Evolutionary conservation across 768 basidiomycete species (phyloP).

Genomic region (Pleurotus tuoliensis): DNA sequence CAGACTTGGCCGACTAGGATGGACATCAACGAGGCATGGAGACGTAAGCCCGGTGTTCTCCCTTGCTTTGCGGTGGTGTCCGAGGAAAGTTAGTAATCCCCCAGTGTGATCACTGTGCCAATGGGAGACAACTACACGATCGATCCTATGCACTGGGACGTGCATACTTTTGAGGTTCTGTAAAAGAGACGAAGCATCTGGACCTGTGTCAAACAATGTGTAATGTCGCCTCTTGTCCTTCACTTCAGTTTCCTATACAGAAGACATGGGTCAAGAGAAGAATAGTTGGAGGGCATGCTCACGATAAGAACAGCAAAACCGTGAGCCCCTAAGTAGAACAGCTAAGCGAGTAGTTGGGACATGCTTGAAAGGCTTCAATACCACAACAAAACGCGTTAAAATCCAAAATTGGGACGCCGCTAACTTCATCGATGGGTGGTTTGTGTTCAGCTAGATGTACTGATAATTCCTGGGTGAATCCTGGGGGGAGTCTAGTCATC

Average conservation of each 20-base stretch:
- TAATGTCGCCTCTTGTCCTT: conserved; percentile 38
- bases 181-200: conserved; percentile 70
- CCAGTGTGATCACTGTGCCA: conserved; percentile 81
- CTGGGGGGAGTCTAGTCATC: conserved; percentile 78
- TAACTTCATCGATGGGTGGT: conserved; percentile 34
- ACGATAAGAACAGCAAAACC: conserved; percentile 83
- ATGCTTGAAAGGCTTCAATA: conserved; percentile 3
- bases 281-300: conserved; percentile 15
- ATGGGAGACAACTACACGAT: conserved; percentile 67
- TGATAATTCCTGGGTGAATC: conserved; percentile 68
- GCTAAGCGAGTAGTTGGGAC: not conserved
- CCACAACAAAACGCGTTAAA: conserved; percentile 68
- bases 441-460: conserved; percentile 54
- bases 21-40: conserved; percentile 62
- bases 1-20: conserved; percentile 70
- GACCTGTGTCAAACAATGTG: conserved; percentile 84
- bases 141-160: conserved; percentile 47
- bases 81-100: conserved; percentile 64
- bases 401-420: conserved; percentile 61
- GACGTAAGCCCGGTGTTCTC: conserved; percentile 9
- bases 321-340: conserved; percentile 56
- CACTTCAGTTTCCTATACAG: conserved; percentile 52
- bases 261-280: not conserved
- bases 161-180: conserved; percentile 66
- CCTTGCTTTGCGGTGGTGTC: conserved; percentile 29